Base-by-base conservation (phyloP, 257 asterid genomes). In the Agastache rugosa region DNA sequence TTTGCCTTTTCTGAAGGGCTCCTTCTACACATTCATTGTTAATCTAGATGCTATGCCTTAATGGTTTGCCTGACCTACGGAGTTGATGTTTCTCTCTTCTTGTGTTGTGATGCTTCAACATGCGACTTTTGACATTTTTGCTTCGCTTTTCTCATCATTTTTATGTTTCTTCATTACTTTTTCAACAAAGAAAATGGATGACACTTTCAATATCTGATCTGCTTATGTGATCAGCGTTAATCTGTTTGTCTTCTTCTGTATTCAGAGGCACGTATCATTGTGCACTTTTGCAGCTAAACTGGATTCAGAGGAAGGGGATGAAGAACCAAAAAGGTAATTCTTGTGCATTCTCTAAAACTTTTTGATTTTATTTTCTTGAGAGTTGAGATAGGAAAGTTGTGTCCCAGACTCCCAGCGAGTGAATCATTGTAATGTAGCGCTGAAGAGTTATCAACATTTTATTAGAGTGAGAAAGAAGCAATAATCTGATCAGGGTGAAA, bases 281-380 rank as follows among this genome's bases (percentile, higher is more conserved):
- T 79, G 86, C 84, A 75, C 76, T 34, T 50, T 82, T 31, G 65
- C 85, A 27, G 64, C 77, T 69, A 65, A 77, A 66, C 48, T 29
- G 47, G 79, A 81, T 60, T 72, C 82, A 3, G 84, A 66, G 71
- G 88, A 69, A 35, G 82, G 76, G 27, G 78, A 80, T 59, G 82
- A 75, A 65, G 85, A 79, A 72, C 80, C 69, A 45, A 66, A 85
- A 66, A 83, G 71, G 87, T 86, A 70, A 79, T 82, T 42, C 17
- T 68, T 64, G 55, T 63, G 4, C 51, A 41, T 64, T 39, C 58
- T 53, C 22, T 51, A 25, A 20, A 44, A 1, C n/a, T 62, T 48
- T 17, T 17, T 31, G 7, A 11, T 74, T 67, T 54, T 16, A n/a
- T 50, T 66, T 76, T 23, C 67, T 8, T 53, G 15, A 37, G 45